phyloP scores from a whole-genome alignment of 345 rosid species.

The Gossypium ekmanianum region DNA sequence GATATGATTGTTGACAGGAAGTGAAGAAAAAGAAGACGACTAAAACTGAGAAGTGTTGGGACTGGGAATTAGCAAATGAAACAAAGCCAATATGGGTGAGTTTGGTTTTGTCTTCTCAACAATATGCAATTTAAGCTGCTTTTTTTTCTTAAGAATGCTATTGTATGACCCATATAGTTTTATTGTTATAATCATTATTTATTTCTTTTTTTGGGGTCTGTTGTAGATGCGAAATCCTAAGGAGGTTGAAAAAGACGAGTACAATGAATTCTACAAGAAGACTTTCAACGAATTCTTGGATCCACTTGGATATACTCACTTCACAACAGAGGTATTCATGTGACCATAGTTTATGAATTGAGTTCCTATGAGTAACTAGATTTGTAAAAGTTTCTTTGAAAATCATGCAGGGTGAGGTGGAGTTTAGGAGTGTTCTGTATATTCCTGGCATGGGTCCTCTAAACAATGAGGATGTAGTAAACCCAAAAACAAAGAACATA shows the following conservation, averaged over 20 bases:
- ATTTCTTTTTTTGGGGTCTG: constrained; percentile 10
- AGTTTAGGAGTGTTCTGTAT: constrained; percentile 89
- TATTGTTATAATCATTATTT: background rate
- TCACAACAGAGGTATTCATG: constrained; percentile 74
- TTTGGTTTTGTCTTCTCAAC: background rate
- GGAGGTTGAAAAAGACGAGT: constrained; percentile 80
- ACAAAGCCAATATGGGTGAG: constrained; percentile 98
- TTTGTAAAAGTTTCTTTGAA: constrained; percentile 13
- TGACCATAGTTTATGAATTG: background rate
- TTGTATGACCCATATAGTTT: background rate
- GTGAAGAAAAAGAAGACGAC: constrained; percentile 78
- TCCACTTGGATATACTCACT: constrained; percentile 80
- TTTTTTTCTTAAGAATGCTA: constrained; percentile 2
- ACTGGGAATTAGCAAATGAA: constrained; percentile 94
- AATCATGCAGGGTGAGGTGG: constrained; percentile 84
- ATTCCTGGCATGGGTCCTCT: constrained; percentile 98
- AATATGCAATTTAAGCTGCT: background rate
- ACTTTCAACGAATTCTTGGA: constrained; percentile 92
- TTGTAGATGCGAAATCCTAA: constrained; percentile 77
- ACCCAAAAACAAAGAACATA: constrained; percentile 89
- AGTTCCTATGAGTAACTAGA: background rate
- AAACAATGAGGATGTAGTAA: constrained; percentile 78
- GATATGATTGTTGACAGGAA: constrained; percentile 41
- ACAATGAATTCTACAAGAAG: constrained; percentile 89
- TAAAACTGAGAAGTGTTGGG: constrained; percentile 97